phyloP scores from a whole-genome alignment of 495 filamentous ascomycete species.

The Thozetella sp. region DNA sequence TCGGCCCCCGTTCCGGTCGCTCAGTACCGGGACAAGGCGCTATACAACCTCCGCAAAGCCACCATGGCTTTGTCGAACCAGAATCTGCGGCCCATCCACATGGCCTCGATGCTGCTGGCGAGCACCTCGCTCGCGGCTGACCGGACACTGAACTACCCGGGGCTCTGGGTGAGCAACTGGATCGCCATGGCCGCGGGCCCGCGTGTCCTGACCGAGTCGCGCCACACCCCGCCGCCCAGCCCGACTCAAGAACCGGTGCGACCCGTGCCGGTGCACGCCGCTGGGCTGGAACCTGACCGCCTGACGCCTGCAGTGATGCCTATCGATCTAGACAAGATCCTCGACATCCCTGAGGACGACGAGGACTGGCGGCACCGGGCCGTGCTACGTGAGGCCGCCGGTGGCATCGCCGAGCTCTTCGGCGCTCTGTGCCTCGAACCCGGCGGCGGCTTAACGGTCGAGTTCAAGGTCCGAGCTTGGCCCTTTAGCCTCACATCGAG shows the following conservation, averaged over 20 bases:
- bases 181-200: neutral
- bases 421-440: neutral
- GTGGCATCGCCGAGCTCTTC: conserved; percentile 2
- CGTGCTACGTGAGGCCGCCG: neutral
- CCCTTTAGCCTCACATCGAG: conserved; percentile 1
- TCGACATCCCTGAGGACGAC: neutral
- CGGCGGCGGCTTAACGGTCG: neutral
- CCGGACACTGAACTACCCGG: neutral
- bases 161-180: neutral
- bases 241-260: neutral
- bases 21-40: conserved; percentile 1
- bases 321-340: neutral
- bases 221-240: neutral
- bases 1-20: neutral
- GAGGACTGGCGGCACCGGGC: neutral
- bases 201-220: conserved; percentile 1
- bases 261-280: neutral
- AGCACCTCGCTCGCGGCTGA: neutral
- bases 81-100: neutral
- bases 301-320: neutral
- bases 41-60: neutral
- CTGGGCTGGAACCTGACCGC: neutral
- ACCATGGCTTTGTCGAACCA: neutral
- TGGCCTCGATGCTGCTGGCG: neutral
- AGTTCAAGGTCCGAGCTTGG: neutral